These are phyloP conservation scores for Daucus carota DNA, from an alignment of 129 eudicot species.

Conservation along the genomic window DH1_v3.0 NC_030385.2:333001-333500, in stretches of 20 bases:
- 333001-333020: constrained; percentile 26
- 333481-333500: constrained; percentile 54
- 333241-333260: neutral
- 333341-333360: neutral
- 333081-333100: neutral
- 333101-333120: neutral
- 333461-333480: constrained; percentile 90
- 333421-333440: constrained; percentile 91
- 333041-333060: constrained; percentile 68
- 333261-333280: constrained; percentile 21
- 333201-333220: too few species aligned
- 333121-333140: neutral
- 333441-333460: constrained; percentile 98
- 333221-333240: too few species aligned
- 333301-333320: constrained; percentile 67
- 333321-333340: constrained; percentile 81
- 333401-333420: constrained; percentile 31
- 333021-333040: constrained; percentile 44
- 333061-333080: neutral
- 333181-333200: constrained; percentile 86
- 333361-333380: neutral
- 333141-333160: constrained; percentile 88
- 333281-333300: constrained; percentile 76
- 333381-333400: neutral
- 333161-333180: constrained; percentile 99